phyloP scores from a whole-genome alignment of 2,329 filamentous ascomycete genomes.

The Colletotrichum paranaense region DNA sequence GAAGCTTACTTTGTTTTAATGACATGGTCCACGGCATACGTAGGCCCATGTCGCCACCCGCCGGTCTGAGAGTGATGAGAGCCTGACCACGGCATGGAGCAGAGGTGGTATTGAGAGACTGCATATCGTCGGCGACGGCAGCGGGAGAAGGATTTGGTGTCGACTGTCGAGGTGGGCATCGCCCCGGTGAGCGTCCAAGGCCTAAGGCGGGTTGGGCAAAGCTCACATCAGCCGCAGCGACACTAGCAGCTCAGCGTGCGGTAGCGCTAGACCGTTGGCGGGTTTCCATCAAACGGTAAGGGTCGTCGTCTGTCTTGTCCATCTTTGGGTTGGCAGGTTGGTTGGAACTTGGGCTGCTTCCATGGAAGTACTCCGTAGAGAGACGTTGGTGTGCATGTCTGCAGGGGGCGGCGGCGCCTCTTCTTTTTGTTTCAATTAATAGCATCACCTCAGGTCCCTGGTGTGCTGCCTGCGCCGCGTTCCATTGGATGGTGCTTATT shows the following conservation, averaged over 20 bases:
- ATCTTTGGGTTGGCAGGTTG: not conserved
- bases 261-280: slow-evolving; percentile 16
- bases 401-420: slow-evolving; percentile 18
- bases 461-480: slow-evolving; percentile 8
- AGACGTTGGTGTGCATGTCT: not conserved
- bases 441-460: not conserved
- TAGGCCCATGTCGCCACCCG: not conserved
- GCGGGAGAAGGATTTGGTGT: not conserved
- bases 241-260: slow-evolving; percentile 1
- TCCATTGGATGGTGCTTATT: slow-evolving; percentile 20
- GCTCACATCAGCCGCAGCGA: slow-evolving; percentile 24
- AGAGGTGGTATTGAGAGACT: not conserved
- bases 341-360: too few species aligned
- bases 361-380: too few species aligned
- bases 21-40: not conserved
- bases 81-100: not conserved
- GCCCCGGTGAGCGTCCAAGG: not conserved
- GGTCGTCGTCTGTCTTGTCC: not conserved
- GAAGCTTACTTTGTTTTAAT: not conserved
- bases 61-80: not conserved
- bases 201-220: not conserved
- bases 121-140: not conserved
- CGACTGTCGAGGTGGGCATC: not conserved
- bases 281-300: slow-evolving; percentile 6
- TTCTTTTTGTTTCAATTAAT: slow-evolving; percentile 29